Conservation (phyloP, 306 rosid genomes). For the Rosa lucieae region DNA sequence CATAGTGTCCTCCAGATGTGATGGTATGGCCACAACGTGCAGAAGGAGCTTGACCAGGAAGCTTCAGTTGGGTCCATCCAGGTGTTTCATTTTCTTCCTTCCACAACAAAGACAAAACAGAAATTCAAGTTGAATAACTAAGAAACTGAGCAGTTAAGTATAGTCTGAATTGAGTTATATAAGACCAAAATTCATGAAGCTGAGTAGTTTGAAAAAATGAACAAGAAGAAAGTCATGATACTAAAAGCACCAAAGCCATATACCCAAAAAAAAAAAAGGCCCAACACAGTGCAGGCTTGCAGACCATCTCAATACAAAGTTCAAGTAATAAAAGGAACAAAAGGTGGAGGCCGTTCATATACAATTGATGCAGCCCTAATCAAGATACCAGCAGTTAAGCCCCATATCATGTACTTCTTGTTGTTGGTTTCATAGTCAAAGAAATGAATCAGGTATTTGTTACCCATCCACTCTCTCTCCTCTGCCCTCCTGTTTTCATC, state of each 20-base stretch:
- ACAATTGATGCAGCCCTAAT: slow-evolving; percentile 88
- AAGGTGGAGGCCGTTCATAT: slow-evolving; percentile 70
- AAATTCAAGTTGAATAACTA: slow-evolving; percentile 19
- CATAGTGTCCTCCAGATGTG: slow-evolving; percentile 83
- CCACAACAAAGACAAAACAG: slow-evolving; percentile 54
- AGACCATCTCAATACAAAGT: neutral
- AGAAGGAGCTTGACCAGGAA: slow-evolving; percentile 98
- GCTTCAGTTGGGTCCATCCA: slow-evolving; percentile 97
- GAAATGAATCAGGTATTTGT: slow-evolving; percentile 73
- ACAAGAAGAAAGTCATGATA: neutral
- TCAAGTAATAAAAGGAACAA: slow-evolving; percentile 19
- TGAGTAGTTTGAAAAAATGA: neutral
- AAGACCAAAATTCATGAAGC: neutral
- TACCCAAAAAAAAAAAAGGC: neutral
- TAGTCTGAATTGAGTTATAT: neutral
- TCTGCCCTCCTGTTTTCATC: slow-evolving; percentile 75
- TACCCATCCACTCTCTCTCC: slow-evolving; percentile 93
- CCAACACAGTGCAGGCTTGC: neutral
- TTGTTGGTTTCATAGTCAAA: slow-evolving; percentile 65
- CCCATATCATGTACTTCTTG: slow-evolving; percentile 77
- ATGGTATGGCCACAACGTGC: slow-evolving; percentile 91
- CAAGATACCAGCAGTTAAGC: slow-evolving; percentile 93
- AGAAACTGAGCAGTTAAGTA: neutral
- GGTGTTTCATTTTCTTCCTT: slow-evolving; percentile 91
- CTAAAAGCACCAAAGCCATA: neutral